A percentile compares a stretch with the other conserved stretches of the same genome.
phyloP scores from a whole-genome alignment of 2,329 filamentous ascomycete genomes.

The Fusarium sp. region DNA sequence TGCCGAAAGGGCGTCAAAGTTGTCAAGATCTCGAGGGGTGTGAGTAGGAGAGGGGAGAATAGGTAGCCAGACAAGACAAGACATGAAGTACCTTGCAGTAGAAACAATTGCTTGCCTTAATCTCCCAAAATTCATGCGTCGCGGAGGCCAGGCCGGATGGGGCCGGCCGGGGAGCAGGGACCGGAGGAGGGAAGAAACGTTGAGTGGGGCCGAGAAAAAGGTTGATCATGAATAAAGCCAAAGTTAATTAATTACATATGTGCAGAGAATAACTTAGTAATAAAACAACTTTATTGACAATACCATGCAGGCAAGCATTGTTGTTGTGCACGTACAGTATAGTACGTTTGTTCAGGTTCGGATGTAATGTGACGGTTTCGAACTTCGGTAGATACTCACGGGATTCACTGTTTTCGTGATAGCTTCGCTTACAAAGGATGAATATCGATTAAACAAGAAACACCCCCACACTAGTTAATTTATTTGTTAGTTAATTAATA shows the following conservation, averaged over 20 bases:
- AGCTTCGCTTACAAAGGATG: constrained; percentile 3
- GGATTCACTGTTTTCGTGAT: constrained; percentile 16
- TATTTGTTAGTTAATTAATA: neutral
- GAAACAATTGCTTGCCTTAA: constrained; percentile 34
- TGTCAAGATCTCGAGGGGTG: constrained; percentile 27
- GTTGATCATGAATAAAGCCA: constrained; percentile 12
- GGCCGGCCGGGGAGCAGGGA: constrained; percentile 38
- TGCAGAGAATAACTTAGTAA: neutral
- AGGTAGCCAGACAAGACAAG: neutral
- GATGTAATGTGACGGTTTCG: constrained; percentile 10
- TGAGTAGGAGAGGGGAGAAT: constrained; percentile 1
- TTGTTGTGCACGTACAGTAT: neutral
- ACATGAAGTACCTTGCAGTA: neutral
- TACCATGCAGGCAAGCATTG: constrained; percentile 5
- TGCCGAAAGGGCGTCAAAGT: constrained; percentile 9
- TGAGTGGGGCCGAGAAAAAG: constrained; percentile 12
- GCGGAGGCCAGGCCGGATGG: constrained; percentile 37
- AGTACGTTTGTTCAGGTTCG: constrained; percentile 7
- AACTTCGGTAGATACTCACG: constrained; percentile 26
- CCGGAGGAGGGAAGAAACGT: constrained; percentile 20
- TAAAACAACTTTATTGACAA: neutral
- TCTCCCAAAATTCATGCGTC: constrained; percentile 48
- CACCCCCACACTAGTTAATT: neutral
- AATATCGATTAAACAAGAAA: neutral
- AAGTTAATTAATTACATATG: neutral